phyloP scores from a whole-genome alignment of 1,284 basidiomycete species.

The Apiotrichum sp. region DNA sequence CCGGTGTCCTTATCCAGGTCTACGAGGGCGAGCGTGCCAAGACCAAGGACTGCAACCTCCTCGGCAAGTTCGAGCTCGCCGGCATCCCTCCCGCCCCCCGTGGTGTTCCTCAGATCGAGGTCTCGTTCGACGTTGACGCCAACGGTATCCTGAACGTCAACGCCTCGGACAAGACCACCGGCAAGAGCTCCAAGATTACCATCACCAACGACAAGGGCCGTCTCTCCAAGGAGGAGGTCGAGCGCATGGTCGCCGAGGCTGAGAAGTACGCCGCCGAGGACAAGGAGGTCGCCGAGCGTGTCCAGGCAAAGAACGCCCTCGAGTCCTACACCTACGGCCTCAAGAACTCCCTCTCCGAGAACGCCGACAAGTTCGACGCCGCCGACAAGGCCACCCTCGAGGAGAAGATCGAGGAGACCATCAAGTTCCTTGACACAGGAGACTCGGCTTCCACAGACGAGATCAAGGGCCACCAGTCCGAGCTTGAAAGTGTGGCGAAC shows the following conservation, averaged over 20 bases:
- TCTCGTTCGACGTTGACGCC: constrained; percentile 98
- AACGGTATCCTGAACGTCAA: constrained; percentile 93
- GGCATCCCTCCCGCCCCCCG: constrained; percentile 97
- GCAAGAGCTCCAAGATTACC: constrained; percentile 71
- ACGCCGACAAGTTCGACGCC: constrained; percentile 78
- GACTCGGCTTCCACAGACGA: constrained; percentile 87
- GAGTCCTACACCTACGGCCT: constrained; percentile 93
- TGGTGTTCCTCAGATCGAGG: constrained; percentile 97
- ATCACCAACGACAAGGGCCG: constrained; percentile 99
- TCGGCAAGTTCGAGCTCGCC: constrained; percentile 97
- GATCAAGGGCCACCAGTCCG: constrained; percentile 90
- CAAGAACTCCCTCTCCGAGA: constrained; percentile 79
- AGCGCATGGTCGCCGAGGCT: constrained; percentile 90
- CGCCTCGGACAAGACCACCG: constrained; percentile 94
- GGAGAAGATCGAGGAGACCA: constrained; percentile 73
- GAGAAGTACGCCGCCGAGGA: constrained; percentile 61
- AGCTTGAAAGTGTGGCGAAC: constrained; percentile 65
- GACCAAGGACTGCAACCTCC: constrained; percentile 98
- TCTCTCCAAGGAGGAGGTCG: constrained; percentile 96
- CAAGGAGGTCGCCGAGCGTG: constrained; percentile 56
- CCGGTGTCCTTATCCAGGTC: constrained; percentile 97
- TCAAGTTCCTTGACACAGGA: constrained; percentile 89
- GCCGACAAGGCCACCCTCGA: constrained; percentile 85
- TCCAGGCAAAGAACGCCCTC: constrained; percentile 58
- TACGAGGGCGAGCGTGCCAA: constrained; percentile 99